Base-by-base conservation (phyloP, 75 land plant genomes). In the Picea sitchensis region DNA sequence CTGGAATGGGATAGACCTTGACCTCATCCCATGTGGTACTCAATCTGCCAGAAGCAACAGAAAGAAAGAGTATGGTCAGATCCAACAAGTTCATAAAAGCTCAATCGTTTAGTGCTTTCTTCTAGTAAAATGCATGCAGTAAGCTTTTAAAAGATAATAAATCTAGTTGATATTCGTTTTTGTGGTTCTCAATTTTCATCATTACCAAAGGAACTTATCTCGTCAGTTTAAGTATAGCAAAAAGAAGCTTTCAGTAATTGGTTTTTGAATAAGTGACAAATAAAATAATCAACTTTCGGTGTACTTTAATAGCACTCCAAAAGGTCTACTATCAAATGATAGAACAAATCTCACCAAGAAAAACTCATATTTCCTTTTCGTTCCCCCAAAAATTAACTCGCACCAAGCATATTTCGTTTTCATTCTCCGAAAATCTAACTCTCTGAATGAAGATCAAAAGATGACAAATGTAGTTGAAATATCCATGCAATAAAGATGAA, bases 1-100 rank as follows among this genome's bases (percentile, higher is more conserved):
- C 98, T 41, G 98, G 98, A 75, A 95, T 91, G 56, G 98, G 98
- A 79, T 91, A 95, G n/a, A 95, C 98, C 58, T 65, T 92, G 76
- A 95, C 88, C 82, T 95, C 98, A 81, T 95, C 90, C 68, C 82
- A 81, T 32, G 95, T 77, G 61, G 94, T 92, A 57, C 86, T 88
- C 58, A 95, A 81, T 84, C 98, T 95, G 83, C 75, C 32, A 61
- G 20, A 14, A 67, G 34, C 34, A 59, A 75, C 8, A 14, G 13
- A 57, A 23, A 17, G 21, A 71, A 18, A 44, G 13, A 41, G 9
- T 26, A 71, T 20, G 9, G 26, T 69, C 21, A 69, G 51, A 69
- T 21, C 17, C 41, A 69, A 41, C 18, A 5, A 20, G 12, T 41
- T 17, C 73, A 41, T 6, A 69, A 51, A 41, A 69, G 47, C 23